Evolutionary conservation across 129 eudicot species (phyloP).

Genomic region (Glebionis coronaria): DNA sequence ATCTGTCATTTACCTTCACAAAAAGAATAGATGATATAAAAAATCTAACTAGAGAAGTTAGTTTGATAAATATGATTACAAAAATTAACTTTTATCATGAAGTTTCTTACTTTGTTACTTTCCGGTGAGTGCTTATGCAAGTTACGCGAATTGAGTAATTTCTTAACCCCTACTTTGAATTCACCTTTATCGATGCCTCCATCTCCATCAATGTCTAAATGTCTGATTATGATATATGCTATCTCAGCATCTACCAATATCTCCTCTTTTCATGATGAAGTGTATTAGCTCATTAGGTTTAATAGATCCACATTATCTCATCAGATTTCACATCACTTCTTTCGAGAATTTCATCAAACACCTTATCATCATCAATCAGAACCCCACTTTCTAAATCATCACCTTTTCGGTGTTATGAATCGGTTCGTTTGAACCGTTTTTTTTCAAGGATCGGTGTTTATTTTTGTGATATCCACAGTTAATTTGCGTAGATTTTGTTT

Average conservation of each 20-base stretch:
- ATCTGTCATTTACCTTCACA: conserved; percentile 17
- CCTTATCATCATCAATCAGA: no score
- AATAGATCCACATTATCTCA: conserved; percentile 30
- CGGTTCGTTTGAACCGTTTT: no score
- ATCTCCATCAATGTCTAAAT: conserved; percentile 51
- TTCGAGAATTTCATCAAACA: no score
- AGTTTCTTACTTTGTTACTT: conserved; percentile 35
- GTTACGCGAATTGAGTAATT: conserved; percentile 35
- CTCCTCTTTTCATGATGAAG: conserved; percentile 33
- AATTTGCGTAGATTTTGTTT: no score
- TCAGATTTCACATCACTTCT: no score
- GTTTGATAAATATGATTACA: background rate
- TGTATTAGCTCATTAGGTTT: no score
- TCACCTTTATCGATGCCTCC: conserved; percentile 41
- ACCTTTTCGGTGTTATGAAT: no score
- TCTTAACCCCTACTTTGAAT: conserved; percentile 41
- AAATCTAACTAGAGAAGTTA: no score
- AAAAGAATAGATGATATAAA: background rate
- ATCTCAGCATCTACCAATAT: conserved; percentile 40
- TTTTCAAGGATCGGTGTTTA: no score
- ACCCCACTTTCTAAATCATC: no score
- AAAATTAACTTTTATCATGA: no score
- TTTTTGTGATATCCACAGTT: no score
- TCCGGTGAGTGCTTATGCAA: conserved; percentile 4
- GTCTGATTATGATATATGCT: conserved; percentile 45